Evolutionary conservation across 2,329 filamentous ascomycete species (phyloP).

Genomic region (Lecanosticta acicola): DNA sequence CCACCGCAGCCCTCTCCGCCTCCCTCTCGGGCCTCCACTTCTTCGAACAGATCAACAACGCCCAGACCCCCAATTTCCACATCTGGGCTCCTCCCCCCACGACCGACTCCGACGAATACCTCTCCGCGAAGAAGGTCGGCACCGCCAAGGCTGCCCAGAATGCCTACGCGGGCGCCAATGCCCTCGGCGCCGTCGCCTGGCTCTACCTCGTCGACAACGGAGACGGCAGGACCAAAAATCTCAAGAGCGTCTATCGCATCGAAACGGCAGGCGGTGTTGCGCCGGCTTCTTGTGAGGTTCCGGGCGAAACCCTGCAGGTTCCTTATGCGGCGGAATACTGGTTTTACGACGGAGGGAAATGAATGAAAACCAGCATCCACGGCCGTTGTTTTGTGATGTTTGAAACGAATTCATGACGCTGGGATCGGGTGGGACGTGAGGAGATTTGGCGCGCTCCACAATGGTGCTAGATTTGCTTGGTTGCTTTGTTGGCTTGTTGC

Average conservation of each 20-base stretch:
- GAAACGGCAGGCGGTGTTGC: constrained; percentile 44
- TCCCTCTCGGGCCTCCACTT: constrained; percentile 57
- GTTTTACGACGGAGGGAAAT: constrained; percentile 36
- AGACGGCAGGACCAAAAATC: constrained; percentile 31
- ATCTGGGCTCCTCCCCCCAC: constrained; percentile 38
- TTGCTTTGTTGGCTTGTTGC: too few relatives aligned
- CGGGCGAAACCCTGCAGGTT: constrained; percentile 32
- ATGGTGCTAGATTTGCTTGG: too few relatives aligned
- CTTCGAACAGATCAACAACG: constrained; percentile 47
- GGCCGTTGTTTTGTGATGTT: too few relatives aligned
- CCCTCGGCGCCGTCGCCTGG: constrained; percentile 42
- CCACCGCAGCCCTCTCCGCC: constrained; percentile 9
- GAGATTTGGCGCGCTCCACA: too few relatives aligned
- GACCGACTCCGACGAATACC: constrained; percentile 38
- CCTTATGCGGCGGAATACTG: constrained; percentile 46
- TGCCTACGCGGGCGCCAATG: constrained; percentile 35
- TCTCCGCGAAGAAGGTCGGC: constrained; percentile 46
- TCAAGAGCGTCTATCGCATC: constrained; percentile 44
- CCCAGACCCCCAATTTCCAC: constrained; percentile 55
- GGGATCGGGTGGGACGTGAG: too few relatives aligned
- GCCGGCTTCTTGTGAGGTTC: constrained; percentile 35
- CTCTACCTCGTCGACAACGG: constrained; percentile 40
- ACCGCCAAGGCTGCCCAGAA: constrained; percentile 48
- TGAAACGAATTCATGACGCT: too few relatives aligned
- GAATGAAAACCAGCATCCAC: too few relatives aligned